These are phyloP conservation scores for Beauveria sp. DNA, from an alignment of 2,329 filamentous ascomycete genomes.

Conservation along the genomic window DNA sequence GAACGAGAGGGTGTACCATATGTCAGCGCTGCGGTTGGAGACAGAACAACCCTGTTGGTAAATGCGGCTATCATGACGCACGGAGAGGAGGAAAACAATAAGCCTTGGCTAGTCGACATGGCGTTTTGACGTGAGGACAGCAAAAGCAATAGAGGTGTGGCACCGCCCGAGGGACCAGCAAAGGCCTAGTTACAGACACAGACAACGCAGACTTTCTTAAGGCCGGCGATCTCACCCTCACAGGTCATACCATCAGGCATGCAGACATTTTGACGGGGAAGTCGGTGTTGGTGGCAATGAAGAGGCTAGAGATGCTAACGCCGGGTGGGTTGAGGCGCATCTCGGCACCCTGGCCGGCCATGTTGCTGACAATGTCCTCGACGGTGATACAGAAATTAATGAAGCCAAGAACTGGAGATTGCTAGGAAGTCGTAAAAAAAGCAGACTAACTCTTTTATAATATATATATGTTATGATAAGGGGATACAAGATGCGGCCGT, in stretches of 20 bases:
- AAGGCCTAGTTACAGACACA: no score
- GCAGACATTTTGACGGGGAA: no score
- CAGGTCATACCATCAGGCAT: no score
- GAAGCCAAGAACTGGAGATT: no score
- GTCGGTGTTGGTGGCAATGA: conserved; percentile 23
- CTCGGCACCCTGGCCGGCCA: conserved; percentile 44
- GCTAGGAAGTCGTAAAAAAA: no score
- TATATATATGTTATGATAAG: no score
- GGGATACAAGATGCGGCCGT: no score
- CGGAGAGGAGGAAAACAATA: background rate
- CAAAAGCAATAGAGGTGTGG: no score
- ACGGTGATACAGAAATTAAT: conserved; percentile 14
- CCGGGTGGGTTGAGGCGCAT: conserved; percentile 52
- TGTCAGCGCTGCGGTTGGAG: background rate
- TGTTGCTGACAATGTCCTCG: conserved; percentile 47
- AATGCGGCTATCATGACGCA: conserved; percentile 7
- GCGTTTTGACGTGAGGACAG: background rate
- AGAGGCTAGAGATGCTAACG: conserved; percentile 44
- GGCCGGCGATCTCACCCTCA: no score
- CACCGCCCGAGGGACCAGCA: no score
- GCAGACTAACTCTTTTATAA: no score
- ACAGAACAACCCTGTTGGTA: background rate
- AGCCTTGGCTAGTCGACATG: conserved; percentile 8
- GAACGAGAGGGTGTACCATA: background rate
- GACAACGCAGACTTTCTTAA: no score